phyloP scores from a whole-genome alignment of 495 filamentous ascomycete genomes.

The Podospora pseudoanserina region DNA sequence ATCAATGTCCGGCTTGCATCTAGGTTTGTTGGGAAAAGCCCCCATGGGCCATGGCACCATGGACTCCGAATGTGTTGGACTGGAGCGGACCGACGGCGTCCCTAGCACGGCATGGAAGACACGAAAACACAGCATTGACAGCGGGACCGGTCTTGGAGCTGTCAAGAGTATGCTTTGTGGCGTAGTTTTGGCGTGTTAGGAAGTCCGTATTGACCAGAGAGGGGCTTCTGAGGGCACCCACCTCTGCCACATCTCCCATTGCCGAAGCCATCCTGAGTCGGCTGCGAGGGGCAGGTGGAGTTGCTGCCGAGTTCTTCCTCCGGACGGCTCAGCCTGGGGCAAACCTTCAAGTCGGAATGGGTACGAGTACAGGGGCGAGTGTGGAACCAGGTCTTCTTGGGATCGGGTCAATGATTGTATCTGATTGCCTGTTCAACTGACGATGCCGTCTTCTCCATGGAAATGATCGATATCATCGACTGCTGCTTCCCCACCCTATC shows the following conservation, averaged over 20 bases:
- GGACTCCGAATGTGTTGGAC: background rate
- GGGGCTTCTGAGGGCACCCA: background rate
- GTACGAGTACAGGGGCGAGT: background rate
- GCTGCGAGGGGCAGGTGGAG: background rate
- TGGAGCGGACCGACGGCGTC: background rate
- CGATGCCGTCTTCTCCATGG: background rate
- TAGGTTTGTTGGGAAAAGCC: slow-evolving; percentile 7
- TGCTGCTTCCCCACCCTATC: slow-evolving; percentile 10
- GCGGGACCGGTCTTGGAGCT: background rate
- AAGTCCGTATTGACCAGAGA: background rate
- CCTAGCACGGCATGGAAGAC: background rate
- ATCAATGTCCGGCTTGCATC: background rate
- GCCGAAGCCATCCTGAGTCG: background rate
- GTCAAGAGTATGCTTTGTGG: background rate
- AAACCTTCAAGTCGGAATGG: slow-evolving; percentile 1
- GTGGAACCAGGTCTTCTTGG: background rate
- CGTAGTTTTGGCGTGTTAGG: background rate
- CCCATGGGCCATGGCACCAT: slow-evolving; percentile 2
- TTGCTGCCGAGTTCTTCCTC: background rate
- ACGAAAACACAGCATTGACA: background rate
- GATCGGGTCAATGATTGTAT: slow-evolving; percentile 9
- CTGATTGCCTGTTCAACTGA: slow-evolving; percentile 5
- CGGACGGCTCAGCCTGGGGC: background rate
- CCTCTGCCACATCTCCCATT: background rate
- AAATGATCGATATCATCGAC: background rate